These are phyloP conservation scores for Phyllosticta citribraziliensis DNA, from an alignment of 2,329 filamentous ascomycete genomes.

Conservation along the genomic window DNA sequence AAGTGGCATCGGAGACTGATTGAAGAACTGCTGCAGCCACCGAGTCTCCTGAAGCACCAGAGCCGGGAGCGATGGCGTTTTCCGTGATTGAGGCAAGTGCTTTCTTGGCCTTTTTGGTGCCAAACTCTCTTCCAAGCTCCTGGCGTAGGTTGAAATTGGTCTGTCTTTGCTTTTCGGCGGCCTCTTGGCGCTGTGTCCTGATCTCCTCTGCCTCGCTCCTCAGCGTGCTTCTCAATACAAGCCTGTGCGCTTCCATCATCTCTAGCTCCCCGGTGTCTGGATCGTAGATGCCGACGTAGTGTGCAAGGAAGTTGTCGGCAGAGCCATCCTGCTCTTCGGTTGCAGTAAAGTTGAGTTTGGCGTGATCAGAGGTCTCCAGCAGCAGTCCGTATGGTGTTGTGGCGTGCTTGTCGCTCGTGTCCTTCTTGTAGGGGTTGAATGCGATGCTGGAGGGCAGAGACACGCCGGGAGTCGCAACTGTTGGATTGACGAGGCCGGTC, in stretches of 20 bases:
- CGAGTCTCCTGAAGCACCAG: slow-evolving; percentile 19
- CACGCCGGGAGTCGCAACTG: slow-evolving; percentile 35
- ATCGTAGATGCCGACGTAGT: slow-evolving; percentile 54
- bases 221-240: slow-evolving; percentile 44
- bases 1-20: slow-evolving; percentile 51
- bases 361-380: slow-evolving; percentile 51
- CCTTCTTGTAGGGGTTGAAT: slow-evolving; percentile 41
- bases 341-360: slow-evolving; percentile 50
- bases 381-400: slow-evolving; percentile 41
- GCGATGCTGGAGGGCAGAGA: slow-evolving; percentile 30
- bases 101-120: slow-evolving; percentile 79
- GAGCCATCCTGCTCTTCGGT: slow-evolving; percentile 37
- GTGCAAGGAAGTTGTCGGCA: slow-evolving; percentile 43
- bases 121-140: slow-evolving; percentile 65
- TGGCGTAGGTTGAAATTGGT: slow-evolving; percentile 12
- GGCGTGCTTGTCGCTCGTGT: slow-evolving; percentile 18
- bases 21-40: slow-evolving; percentile 44
- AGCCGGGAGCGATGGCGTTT: slow-evolving; percentile 52
- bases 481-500: slow-evolving; percentile 4
- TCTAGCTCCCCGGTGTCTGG: slow-evolving; percentile 43
- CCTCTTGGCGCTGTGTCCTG: slow-evolving; percentile 21
- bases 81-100: slow-evolving; percentile 58
- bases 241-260: slow-evolving; percentile 42
- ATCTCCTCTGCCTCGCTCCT: slow-evolving; percentile 35
- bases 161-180: slow-evolving; percentile 18